Percentiles rank a stretch among this genome's conserved stretches.
phyloP scores from a whole-genome alignment of 164 flowering plant genomes.

The Echeveria elegans region DNA sequence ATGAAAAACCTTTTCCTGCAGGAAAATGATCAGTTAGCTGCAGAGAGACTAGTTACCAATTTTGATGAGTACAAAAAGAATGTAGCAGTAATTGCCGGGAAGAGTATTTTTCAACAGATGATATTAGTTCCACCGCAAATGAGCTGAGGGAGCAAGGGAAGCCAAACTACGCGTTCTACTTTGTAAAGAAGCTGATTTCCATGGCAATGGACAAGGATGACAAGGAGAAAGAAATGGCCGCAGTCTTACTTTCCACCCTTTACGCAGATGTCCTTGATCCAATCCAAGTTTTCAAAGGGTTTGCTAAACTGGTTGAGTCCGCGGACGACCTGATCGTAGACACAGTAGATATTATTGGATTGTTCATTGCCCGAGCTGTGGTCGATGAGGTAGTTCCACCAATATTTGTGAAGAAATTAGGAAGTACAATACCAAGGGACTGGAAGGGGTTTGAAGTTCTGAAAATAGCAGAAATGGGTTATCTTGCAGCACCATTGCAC shows the following conservation, averaged over 20 bases:
- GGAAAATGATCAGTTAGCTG: slow-evolving; percentile 22
- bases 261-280: slow-evolving; percentile 61
- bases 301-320: slow-evolving; percentile 42
- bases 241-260: slow-evolving; percentile 54
- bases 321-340: slow-evolving; percentile 76
- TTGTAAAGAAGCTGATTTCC: slow-evolving; percentile 71
- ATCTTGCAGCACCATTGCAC: slow-evolving; percentile 66
- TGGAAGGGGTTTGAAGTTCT: slow-evolving; percentile 59
- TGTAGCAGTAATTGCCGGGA: slow-evolving; percentile 49
- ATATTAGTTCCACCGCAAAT: slow-evolving; percentile 41
- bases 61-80: slow-evolving; percentile 55
- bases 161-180: slow-evolving; percentile 40
- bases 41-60: slow-evolving; percentile 10
- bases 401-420: slow-evolving; percentile 50
- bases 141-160: slow-evolving; percentile 54
- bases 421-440: slow-evolving; percentile 25
- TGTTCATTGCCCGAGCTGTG: slow-evolving; percentile 73
- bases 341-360: slow-evolving; percentile 58
- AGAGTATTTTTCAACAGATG: slow-evolving; percentile 70
- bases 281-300: slow-evolving; percentile 58
- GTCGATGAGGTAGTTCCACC: slow-evolving; percentile 89
- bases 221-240: slow-evolving; percentile 78
- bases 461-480: slow-evolving; percentile 55
- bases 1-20: slow-evolving; percentile 13
- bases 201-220: slow-evolving; percentile 78